A percentile compares a stretch with the other conserved stretches of the same genome.
Conservation (phyloP, 2,329 filamentous ascomycete species). For the Samsoniella hepiali region DNA sequence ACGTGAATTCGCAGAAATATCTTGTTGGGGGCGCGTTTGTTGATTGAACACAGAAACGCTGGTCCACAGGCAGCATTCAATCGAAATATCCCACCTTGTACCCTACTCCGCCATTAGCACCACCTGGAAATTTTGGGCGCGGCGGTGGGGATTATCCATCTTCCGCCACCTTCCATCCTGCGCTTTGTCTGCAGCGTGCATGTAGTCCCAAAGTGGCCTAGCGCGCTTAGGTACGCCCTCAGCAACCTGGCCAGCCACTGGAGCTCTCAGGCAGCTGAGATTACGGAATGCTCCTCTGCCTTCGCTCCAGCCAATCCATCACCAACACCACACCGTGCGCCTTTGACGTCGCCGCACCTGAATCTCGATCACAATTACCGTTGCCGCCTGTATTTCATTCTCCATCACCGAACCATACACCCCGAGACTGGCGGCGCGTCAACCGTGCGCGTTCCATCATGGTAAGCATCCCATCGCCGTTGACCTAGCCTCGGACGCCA, state of each 20-base stretch:
- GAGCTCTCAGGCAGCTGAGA: constrained; percentile 39
- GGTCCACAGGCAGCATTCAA: constrained; percentile 31
- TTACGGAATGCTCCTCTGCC: constrained; percentile 40
- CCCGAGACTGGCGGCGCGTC: constrained; percentile 22
- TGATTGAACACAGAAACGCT: constrained; percentile 30
- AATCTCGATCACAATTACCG: neutral
- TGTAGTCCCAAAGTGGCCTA: constrained; percentile 24
- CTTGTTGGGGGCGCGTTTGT: constrained; percentile 24
- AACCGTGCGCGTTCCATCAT: constrained; percentile 38
- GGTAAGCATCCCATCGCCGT: constrained; percentile 33
- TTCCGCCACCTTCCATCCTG: constrained; percentile 30
- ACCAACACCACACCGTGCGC: constrained; percentile 24
- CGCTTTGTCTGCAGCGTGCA: constrained; percentile 19
- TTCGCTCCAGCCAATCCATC: constrained; percentile 31
- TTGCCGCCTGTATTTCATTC: neutral
- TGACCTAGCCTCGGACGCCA: constrained; percentile 2
- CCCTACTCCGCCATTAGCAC: constrained; percentile 35
- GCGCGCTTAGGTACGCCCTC: constrained; percentile 19
- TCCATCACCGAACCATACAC: neutral
- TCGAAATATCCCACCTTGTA: constrained; percentile 39
- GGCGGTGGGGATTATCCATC: constrained; percentile 39
- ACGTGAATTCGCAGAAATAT: constrained; percentile 9
- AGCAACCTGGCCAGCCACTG: constrained; percentile 31
- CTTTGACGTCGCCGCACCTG: neutral
- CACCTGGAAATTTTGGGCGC: constrained; percentile 40